Base-by-base conservation (phyloP, 163 green algal species). In the Volvox carteri region DNA sequence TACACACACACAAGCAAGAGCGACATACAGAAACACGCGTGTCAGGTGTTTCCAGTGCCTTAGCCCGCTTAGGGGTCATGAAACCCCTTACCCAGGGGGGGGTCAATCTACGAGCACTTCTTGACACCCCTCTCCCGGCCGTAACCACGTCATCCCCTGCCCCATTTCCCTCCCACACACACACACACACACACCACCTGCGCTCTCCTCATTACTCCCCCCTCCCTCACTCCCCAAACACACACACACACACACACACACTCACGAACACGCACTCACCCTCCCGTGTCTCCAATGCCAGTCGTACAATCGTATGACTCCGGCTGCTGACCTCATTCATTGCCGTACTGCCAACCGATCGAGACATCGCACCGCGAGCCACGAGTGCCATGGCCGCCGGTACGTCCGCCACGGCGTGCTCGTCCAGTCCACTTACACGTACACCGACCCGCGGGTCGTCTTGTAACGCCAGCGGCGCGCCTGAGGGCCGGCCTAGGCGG, bases 281-380 rank as follows among this genome's bases (percentile, higher is more conserved):
- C 23, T 86, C 86, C 23, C 78, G 9, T 18, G 72, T 86, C 86
- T 95, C 91, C 42, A 95, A 75, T 28, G 86, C 44, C 37, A 95
- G 75, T 21, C 93, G 88, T 37, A 95, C 91, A 44, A 96, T 94
- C 37, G 92, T 92, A 89, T 95, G 93, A 9, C 84, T 91, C 19
- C 93, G 89, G 58, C 65, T 87, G 37, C 76, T 90, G 25, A 81
- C 56, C 62, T 86, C 84, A 58, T 92, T 92, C 50, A 92, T 87
- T 2, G 78, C 77, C 4, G 89, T 92, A 37, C 76, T 77, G 33
- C 89, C 89, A 54, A 89, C 58, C 6, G 46, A 42, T 23, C 89
- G 89, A 3, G 50, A 60, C 1, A 28, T n/a, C 2, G 50, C 50
- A 25, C 83, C 83, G 6, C 68, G 50, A 33, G 35, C 23, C 50